Conservation (phyloP, 2,329 filamentous ascomycete species). For the Cordyceps cicadae region DNA sequence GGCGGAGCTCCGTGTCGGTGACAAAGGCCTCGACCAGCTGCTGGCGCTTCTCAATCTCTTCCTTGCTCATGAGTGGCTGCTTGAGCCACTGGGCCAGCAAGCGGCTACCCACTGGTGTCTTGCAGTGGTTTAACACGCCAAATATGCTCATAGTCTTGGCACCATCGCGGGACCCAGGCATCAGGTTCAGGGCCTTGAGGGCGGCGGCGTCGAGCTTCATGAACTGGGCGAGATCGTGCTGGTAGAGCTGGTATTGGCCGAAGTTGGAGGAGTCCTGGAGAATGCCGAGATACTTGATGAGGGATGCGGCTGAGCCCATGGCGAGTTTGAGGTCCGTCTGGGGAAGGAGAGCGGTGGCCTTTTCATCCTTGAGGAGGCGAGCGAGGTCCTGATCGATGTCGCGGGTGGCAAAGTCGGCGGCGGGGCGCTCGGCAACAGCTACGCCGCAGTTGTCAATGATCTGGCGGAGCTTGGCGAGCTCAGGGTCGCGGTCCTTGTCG, state of each 20-base stretch:
- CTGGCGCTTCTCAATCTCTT: conserved; percentile 83
- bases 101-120: conserved; percentile 85
- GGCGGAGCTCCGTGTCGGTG: conserved; percentile 82
- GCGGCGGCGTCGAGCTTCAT: conserved; percentile 98
- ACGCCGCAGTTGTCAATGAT: conserved; percentile 92
- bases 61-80: conserved; percentile 86
- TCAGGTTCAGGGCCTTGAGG: conserved; percentile 87
- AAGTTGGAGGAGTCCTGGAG: conserved; percentile 91
- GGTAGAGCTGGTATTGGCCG: conserved; percentile 93
- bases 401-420: conserved; percentile 71
- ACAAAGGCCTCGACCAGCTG: conserved; percentile 94
- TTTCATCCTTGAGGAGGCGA: conserved; percentile 78
- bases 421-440: conserved; percentile 72
- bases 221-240: conserved; percentile 91
- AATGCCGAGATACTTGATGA: conserved; percentile 90
- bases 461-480: conserved; percentile 75
- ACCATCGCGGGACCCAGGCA: conserved; percentile 90
- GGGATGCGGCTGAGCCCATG: conserved; percentile 86
- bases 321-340: conserved; percentile 91
- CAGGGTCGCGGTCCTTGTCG: conserved; percentile 80
- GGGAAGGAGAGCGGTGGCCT: conserved; percentile 65
- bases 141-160: conserved; percentile 97
- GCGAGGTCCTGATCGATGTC: conserved; percentile 95
- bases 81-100: conserved; percentile 94
- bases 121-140: conserved; percentile 92